phyloP scores from a whole-genome alignment of 768 basidiomycete species.

The Russula foetens region DNA sequence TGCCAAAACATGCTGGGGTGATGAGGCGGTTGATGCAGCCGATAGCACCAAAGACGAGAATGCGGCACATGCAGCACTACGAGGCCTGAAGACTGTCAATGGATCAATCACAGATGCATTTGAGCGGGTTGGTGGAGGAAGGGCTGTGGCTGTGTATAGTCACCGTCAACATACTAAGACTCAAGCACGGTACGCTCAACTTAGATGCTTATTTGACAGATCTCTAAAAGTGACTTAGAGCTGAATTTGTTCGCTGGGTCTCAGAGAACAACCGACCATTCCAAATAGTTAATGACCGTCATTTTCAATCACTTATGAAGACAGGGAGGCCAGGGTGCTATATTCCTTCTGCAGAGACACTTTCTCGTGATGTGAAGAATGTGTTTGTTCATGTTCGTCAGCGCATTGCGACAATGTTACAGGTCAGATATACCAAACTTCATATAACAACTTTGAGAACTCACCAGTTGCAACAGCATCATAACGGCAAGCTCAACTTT shows the following conservation, averaged over 20 bases:
- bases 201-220: too few species aligned
- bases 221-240: too few species aligned
- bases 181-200: conserved; percentile 17
- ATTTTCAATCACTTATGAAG: conserved; percentile 28
- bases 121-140: background rate
- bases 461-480: background rate
- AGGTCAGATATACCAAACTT: conserved; percentile 18
- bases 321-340: conserved; percentile 29
- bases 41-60: too few species aligned
- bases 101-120: too few species aligned
- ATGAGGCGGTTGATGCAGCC: background rate
- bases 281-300: conserved; percentile 29
- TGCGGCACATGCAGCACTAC: too few species aligned
- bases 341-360: conserved; percentile 28
- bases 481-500: background rate
- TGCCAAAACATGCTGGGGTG: background rate
- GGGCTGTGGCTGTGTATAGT: background rate
- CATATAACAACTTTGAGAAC: conserved; percentile 7
- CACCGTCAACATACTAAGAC: conserved; percentile 18
- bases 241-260: conserved; percentile 31
- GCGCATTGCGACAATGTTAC: conserved; percentile 22
- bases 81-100: too few species aligned
- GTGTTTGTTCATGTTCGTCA: conserved; percentile 22
- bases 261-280: conserved; percentile 29
- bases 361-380: conserved; percentile 27